A percentile compares a stretch with the other conserved stretches of the same genome.
phyloP scores from a whole-genome alignment of 345 rosid genomes.

The Streptanthus diversifolius region DNA sequence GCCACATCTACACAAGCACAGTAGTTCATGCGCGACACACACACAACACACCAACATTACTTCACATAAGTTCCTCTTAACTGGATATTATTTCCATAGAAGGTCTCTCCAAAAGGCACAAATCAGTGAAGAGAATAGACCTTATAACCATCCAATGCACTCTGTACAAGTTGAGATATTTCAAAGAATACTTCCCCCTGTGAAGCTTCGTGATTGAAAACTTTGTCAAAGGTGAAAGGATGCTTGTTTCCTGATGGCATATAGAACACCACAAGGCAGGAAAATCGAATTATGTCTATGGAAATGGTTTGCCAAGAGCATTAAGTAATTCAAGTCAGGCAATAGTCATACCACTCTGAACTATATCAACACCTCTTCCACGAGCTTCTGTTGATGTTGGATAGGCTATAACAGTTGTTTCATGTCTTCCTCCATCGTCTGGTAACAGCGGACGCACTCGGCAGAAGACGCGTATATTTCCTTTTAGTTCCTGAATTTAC shows the following conservation, averaged over 20 bases:
- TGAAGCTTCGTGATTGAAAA: constrained; percentile 69
- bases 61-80: not conserved
- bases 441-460: constrained; percentile 78
- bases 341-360: constrained; percentile 54
- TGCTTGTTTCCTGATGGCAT: constrained; percentile 55
- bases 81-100: not conserved
- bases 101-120: not conserved
- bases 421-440: constrained; percentile 57
- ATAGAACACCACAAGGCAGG: not conserved
- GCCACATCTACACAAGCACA: not conserved
- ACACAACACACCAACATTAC: not conserved
- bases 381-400: constrained; percentile 60
- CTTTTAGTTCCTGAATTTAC: constrained; percentile 69
- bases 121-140: constrained; percentile 26
- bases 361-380: constrained; percentile 69
- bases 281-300: not conserved
- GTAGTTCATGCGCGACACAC: not conserved
- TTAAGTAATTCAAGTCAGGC: not conserved
- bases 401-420: constrained; percentile 48
- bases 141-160: constrained; percentile 95
- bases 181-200: constrained; percentile 81
- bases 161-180: constrained; percentile 85
- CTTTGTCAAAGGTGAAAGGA: constrained; percentile 89
- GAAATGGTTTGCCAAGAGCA: not conserved
- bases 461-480: constrained; percentile 83